A percentile compares a stretch with the other conserved stretches of the same genome.
phyloP scores from a whole-genome alignment of 2,329 filamentous ascomycete species.

The Ustulina deusta region DNA sequence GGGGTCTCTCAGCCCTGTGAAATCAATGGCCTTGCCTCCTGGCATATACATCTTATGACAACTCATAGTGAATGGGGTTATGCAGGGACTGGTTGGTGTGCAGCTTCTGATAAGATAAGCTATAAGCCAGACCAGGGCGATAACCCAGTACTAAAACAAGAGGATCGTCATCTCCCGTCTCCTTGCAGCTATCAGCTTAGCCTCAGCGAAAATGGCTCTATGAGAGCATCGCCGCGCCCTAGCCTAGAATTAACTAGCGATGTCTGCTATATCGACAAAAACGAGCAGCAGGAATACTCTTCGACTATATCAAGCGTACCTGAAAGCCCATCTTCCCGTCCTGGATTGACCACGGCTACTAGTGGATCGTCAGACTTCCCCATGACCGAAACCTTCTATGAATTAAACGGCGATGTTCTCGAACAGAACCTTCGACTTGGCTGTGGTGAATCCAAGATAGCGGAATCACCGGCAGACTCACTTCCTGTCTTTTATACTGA shows the following conservation, averaged over 20 bases:
- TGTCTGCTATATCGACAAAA: constrained; percentile 9
- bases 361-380: background rate
- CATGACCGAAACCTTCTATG: background rate
- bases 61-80: constrained; percentile 19
- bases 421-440: background rate
- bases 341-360: background rate
- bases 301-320: constrained; percentile 3
- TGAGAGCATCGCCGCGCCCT: background rate
- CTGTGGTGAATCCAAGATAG: background rate
- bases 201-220: background rate
- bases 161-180: background rate
- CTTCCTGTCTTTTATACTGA: background rate
- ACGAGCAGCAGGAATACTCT: constrained; percentile 10
- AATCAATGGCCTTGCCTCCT: constrained; percentile 5
- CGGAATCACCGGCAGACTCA: background rate
- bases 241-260: background rate
- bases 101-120: background rate
- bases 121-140: background rate
- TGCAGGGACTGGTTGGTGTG: background rate
- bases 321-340: constrained; percentile 7
- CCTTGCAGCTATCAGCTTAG: background rate
- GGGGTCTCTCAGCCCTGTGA: background rate
- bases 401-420: background rate
- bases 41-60: constrained; percentile 15
- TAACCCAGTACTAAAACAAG: background rate